Conservation (phyloP, 2,329 filamentous ascomycete genomes). For the Penicillium janthinellum region DNA sequence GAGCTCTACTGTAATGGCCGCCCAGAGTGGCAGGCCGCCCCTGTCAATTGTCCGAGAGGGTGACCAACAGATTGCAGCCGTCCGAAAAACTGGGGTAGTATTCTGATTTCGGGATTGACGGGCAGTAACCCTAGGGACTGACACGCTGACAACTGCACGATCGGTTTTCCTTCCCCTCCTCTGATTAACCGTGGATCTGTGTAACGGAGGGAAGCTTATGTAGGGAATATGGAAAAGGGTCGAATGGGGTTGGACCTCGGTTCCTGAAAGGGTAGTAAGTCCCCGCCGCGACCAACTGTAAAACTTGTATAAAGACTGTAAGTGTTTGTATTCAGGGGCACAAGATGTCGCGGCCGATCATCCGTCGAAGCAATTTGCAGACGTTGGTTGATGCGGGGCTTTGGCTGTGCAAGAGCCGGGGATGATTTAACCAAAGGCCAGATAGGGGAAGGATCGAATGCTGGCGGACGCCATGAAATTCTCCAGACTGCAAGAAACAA, state of each 20-base stretch:
- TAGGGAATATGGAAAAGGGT: slow-evolving; percentile 2
- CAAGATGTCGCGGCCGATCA: slow-evolving; percentile 18
- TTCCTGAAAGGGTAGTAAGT: slow-evolving; percentile 16
- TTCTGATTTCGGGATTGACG: slow-evolving; percentile 8
- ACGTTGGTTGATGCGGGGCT: slow-evolving; percentile 12
- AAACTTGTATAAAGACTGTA: not conserved
- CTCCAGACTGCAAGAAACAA: not conserved
- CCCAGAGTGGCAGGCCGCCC: not conserved
- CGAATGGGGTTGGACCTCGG: slow-evolving; percentile 21
- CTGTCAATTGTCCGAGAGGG: not conserved
- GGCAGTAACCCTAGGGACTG: slow-evolving; percentile 4
- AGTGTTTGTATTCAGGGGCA: slow-evolving; percentile 11
- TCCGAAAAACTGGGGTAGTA: slow-evolving; percentile 28
- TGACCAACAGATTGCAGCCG: slow-evolving; percentile 18
- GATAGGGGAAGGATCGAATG: slow-evolving; percentile 14
- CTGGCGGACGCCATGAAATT: not conserved
- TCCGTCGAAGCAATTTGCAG: slow-evolving; percentile 10
- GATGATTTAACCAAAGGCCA: slow-evolving; percentile 2
- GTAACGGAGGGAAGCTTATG: slow-evolving; percentile 21
- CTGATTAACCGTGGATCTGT: slow-evolving; percentile 33
- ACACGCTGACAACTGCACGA: slow-evolving; percentile 15
- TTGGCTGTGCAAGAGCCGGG: slow-evolving; percentile 3
- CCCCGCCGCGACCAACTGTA: slow-evolving; percentile 13
- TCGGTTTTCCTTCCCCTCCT: slow-evolving; percentile 13
- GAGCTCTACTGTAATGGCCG: not conserved